phyloP scores from a whole-genome alignment of 495 filamentous ascomycete genomes.

The Pyrenopolyporus hunteri region DNA sequence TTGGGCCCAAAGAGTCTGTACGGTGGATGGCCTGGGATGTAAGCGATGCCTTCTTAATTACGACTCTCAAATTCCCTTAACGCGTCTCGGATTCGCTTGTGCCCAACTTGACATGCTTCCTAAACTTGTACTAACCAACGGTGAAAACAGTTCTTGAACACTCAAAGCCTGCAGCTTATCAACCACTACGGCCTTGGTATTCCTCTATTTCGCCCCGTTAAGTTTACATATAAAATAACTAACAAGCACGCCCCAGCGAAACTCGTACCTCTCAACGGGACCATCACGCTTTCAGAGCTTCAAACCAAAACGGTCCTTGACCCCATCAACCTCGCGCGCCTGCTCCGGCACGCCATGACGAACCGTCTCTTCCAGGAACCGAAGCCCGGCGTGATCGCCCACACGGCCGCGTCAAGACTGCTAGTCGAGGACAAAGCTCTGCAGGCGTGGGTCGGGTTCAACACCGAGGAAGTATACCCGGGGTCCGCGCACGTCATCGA shows the following conservation, averaged over 20 bases:
- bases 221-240: not conserved
- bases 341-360: constrained; percentile 63
- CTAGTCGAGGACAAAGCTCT: constrained; percentile 52
- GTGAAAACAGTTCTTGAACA: constrained; percentile 47
- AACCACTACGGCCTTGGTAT: constrained; percentile 51
- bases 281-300: constrained; percentile 53
- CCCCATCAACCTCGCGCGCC: constrained; percentile 53
- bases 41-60: not conserved
- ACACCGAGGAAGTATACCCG: constrained; percentile 58
- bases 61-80: not conserved
- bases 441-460: constrained; percentile 58
- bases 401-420: constrained; percentile 56
- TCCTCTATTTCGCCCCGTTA: not conserved
- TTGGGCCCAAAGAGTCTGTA: constrained; percentile 49
- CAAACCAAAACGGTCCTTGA: constrained; percentile 49
- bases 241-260: constrained; percentile 38
- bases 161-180: constrained; percentile 46
- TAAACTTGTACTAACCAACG: constrained; percentile 8
- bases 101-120: not conserved
- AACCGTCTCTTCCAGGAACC: constrained; percentile 63
- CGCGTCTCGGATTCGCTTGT: not conserved
- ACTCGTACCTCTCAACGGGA: constrained; percentile 46
- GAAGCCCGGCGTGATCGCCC: constrained; percentile 54
- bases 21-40: constrained; percentile 53
- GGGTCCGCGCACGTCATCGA: constrained; percentile 49